Base-by-base conservation (phyloP, 2,329 filamentous ascomycete genomes). In the Fusarium sarcochroum region DNA sequence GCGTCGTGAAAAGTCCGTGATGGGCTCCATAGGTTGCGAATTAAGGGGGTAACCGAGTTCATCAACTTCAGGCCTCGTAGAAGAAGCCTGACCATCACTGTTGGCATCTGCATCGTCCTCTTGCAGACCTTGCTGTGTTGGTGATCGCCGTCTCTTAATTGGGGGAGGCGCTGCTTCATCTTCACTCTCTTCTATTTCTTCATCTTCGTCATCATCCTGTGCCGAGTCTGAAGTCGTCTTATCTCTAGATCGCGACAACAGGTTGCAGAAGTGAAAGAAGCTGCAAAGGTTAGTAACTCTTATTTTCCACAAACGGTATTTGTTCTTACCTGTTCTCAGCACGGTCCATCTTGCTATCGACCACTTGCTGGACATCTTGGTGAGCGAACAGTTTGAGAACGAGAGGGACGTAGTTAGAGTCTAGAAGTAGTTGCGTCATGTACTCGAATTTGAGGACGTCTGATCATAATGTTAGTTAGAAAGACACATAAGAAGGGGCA, bases 391-490 rank as follows among this genome's bases (percentile, higher is more conserved):
- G 88, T 81, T 98, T 98, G 32, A 99, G 83, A 23, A 97, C 91
- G 30, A 99, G 84, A 1, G 95, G 95, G 8, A 99, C 86, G 77
- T 98, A 99, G 78, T 97, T 98, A 6, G 93, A 96, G 79, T 99
- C 96, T 27, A 99, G 86, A 13, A 99, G 83, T 4, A 99, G 86
- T 76, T 99, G 96, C 1, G 94, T 95, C 75, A 99, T 83, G 75
- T 98, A 98, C 80, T 99, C 96, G 71, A 96, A 98, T 77, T 98
- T 97, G 69, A 99, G 83, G 27, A 98, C 88, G 77, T 99, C 93
- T 97, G 66, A 42, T 25, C 15, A 21, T 25, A 5, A 57, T 25
- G 52, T 76, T 47, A 78, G 68, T 42, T 45, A 38, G 32, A 10
- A 32, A 18, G 9, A 20, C 32, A 37, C 15, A 15, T 11, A 23